These are phyloP conservation scores for Lepiota subincarnata DNA, from an alignment of 768 basidiomycete species.

Conservation along the genomic window DNA sequence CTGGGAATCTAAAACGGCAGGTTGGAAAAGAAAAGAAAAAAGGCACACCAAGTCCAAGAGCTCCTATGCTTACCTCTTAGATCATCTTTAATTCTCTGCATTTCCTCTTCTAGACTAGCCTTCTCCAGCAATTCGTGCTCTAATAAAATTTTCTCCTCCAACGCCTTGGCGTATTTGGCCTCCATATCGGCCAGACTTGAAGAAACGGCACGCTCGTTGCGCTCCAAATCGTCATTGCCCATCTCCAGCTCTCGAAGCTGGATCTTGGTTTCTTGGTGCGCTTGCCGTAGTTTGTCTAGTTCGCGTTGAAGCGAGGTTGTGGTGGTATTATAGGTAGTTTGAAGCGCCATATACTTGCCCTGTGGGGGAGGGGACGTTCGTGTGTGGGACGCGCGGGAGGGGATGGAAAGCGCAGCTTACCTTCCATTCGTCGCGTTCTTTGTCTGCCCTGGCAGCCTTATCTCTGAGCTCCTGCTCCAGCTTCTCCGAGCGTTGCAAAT, in stretches of 20 bases:
- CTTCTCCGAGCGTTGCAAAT: constrained; percentile 84
- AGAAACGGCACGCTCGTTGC: constrained; percentile 86
- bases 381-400: constrained; percentile 1
- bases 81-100: constrained; percentile 89
- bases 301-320: constrained; percentile 90
- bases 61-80: constrained; percentile 64
- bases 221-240: constrained; percentile 96
- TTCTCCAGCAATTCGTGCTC: constrained; percentile 95
- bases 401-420: constrained; percentile 36
- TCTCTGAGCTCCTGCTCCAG: constrained; percentile 75
- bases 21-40: constrained; percentile 12
- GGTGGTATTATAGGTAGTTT: constrained; percentile 88
- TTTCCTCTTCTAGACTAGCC: constrained; percentile 85
- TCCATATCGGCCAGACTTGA: constrained; percentile 83
- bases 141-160: constrained; percentile 96
- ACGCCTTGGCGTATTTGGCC: constrained; percentile 79
- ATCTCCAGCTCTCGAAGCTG: constrained; percentile 88
- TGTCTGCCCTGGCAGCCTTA: constrained; percentile 65
- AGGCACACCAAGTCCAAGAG: background rate
- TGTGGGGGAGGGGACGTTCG: constrained; percentile 23
- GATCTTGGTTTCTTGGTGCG: constrained; percentile 65
- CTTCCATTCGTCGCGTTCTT: constrained; percentile 91
- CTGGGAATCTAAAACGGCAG: constrained; percentile 60
- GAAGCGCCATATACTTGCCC: constrained; percentile 83
- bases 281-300: constrained; percentile 75